Evolutionary conservation across 345 rosid genomes (phyloP), one percentile per base, ranked within the genome.

Genomic region (Ailanthus altissimus): DNA sequence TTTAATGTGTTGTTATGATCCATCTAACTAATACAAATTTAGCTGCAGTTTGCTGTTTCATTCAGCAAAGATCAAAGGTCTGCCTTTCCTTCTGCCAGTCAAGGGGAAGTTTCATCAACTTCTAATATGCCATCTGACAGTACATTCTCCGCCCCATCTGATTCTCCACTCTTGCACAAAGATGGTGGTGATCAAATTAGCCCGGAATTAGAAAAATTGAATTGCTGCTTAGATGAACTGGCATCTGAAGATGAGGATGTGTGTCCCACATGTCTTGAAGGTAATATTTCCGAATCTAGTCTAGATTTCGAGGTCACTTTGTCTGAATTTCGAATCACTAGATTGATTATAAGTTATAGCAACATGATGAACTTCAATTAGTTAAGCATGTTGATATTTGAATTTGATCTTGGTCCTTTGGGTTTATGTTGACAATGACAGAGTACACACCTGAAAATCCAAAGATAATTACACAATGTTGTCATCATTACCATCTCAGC

Each of bases 191-290:
- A 38, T 71, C 20, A 21, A 15, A 66, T 38, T 47, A 21, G 21
- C 61, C 49, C 5, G 21, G 78, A 67, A 40, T 6, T 8, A 46
- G 8, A 0, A 21, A 26, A 28, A 59, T 36, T 62, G 23, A 16
- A 62, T 36, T 40, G 54, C 13, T 4, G 60, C 14, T n/a, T 20
- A 6, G 72, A 47, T n/a, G n/a, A n/a, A n/a, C n/a, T n/a, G n/a
- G n/a, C 57, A 51, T 25, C 36, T 18, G 81, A 84, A 32, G 85
- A 86, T 6, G 88, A 89, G 15, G 85, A 89, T 67, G 72, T 71
- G 67, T 87, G 90, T 73, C 86, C 89, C 16, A 85, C 81, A 57
- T 89, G 90, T 73, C 88, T 89, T 15, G 84, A 85, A 85, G 90
- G 92, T 84, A 82, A 46, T 47, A 11, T 5, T 43, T 47, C 38